Percentiles rank a stretch among this genome's conserved stretches.
Evolutionary conservation across 805 yeast genomes (phyloP).

Genomic region (Babjeviella inositovora): DNA sequence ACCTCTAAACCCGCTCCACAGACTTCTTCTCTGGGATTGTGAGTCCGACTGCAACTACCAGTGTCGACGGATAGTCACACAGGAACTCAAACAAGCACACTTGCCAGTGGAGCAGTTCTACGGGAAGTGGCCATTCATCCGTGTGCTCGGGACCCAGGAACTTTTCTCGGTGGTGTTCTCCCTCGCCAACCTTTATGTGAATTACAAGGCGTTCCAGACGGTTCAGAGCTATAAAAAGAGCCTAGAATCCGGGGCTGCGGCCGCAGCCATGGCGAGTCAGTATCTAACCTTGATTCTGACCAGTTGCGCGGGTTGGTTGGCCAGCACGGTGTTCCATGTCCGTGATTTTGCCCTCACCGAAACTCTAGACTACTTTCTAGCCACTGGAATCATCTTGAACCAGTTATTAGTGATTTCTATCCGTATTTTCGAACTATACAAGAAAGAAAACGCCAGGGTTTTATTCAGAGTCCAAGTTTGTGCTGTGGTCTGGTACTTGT

Average conservation of each 20-base stretch:
- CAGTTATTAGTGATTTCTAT: conserved; percentile 60
- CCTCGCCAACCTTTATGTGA: conserved; percentile 52
- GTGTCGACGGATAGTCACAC: conserved; percentile 71
- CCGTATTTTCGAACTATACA: conserved; percentile 46
- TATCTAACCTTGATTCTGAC: conserved; percentile 44
- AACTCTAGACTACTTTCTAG: conserved; percentile 79
- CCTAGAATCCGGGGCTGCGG: conserved; percentile 3
- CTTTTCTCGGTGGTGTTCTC: conserved; percentile 69
- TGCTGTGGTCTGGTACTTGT: no score
- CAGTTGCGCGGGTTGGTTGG: conserved; percentile 79
- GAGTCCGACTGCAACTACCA: conserved; percentile 77
- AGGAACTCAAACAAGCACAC: conserved; percentile 24
- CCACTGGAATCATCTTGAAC: conserved; percentile 72
- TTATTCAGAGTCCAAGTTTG: no score
- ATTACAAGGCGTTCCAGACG: conserved; percentile 26
- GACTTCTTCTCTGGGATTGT: conserved; percentile 58
- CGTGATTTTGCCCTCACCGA: conserved; percentile 74
- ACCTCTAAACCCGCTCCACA: conserved; percentile 23
- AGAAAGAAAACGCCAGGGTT: conserved; percentile 8
- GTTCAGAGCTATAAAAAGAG: conserved; percentile 9
- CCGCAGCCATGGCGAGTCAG: conserved; percentile 11
- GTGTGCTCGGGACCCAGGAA: conserved; percentile 77
- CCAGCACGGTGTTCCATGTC: conserved; percentile 76
- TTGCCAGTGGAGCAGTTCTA: conserved; percentile 70
- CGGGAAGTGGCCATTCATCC: conserved; percentile 92